Percentiles rank a stretch among this genome's conserved stretches.
Evolutionary conservation across 1,139 yeast genomes (phyloP).

Genomic region (Lizanozyma gosingica): DNA sequence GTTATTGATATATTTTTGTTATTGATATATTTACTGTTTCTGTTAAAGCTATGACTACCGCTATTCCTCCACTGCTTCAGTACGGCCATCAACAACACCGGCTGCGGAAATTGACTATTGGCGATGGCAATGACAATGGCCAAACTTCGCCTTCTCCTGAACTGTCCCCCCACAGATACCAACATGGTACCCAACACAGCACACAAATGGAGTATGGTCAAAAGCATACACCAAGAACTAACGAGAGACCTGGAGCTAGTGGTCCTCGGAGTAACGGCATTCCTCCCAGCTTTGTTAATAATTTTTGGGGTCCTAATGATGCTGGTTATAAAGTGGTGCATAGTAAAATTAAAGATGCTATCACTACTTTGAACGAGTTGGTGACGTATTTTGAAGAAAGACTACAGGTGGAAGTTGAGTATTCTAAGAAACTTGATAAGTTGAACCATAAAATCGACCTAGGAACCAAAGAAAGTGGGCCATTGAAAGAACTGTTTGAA

Average conservation of each 20-base stretch:
- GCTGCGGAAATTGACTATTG: no score
- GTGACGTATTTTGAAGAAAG: constrained; percentile 41
- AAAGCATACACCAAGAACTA: no score
- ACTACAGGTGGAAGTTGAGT: constrained; percentile 64
- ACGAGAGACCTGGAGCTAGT: neutral
- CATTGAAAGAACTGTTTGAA: constrained; percentile 52
- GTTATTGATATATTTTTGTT: no score
- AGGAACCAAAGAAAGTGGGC: constrained; percentile 54
- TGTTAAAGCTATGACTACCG: no score
- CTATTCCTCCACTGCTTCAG: no score
- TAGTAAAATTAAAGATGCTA: constrained; percentile 24
- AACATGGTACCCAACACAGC: neutral
- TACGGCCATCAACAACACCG: no score
- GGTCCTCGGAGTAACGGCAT: neutral
- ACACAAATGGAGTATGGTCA: neutral
- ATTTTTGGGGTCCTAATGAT: constrained; percentile 37
- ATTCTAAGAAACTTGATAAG: constrained; percentile 42
- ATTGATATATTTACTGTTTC: no score
- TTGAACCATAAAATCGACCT: constrained; percentile 39
- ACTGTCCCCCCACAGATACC: neutral
- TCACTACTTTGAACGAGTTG: constrained; percentile 32
- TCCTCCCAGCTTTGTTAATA: constrained; percentile 25
- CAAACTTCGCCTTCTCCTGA: neutral
- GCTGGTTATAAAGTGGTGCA: constrained; percentile 25
- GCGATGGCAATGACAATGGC: no score